Evolutionary conservation across 176 grass and related monocot species (phyloP).

Genomic region (Pontederia paniculata): DNA sequence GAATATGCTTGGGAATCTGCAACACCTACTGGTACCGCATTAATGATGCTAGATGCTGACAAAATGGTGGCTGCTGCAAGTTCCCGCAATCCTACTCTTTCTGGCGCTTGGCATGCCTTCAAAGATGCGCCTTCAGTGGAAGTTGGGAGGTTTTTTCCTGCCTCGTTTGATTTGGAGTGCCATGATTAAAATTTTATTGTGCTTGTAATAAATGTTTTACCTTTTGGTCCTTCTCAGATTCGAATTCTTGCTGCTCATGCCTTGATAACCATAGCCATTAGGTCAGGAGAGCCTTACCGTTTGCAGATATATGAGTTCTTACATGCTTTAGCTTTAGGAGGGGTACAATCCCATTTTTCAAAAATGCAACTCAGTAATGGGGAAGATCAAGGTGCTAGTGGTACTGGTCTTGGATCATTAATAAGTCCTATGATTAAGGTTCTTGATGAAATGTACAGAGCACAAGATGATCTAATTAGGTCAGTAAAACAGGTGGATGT

Average conservation of each 20-base stretch:
- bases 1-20: constrained; percentile 98
- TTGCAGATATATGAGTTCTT: constrained; percentile 98
- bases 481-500: constrained; percentile 17
- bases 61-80: constrained; percentile 99
- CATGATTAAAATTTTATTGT: no score
- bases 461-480: constrained; percentile 98
- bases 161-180: not conserved
- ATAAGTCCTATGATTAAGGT: constrained; percentile 95
- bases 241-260: constrained; percentile 82
- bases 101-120: constrained; percentile 79
- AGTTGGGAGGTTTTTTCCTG: constrained; percentile 75
- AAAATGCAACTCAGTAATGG: constrained; percentile 93
- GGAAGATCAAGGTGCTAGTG: constrained; percentile 98
- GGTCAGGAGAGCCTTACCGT: constrained; percentile 90
- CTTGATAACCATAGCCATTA: constrained; percentile 81
- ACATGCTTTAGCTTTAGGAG: constrained; percentile 83
- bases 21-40: constrained; percentile 86
- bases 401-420: constrained; percentile 93
- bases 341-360: constrained; percentile 85
- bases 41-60: constrained; percentile 99
- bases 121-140: constrained; percentile 94
- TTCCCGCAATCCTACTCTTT: constrained; percentile 97
- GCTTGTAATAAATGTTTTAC: constrained; percentile 10
- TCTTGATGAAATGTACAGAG: constrained; percentile 95
- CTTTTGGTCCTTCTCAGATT: constrained; percentile 34